Evolutionary conservation across 31 red algal genomes (phyloP).

Genomic region (Bonnemaisonia californica): DNA sequence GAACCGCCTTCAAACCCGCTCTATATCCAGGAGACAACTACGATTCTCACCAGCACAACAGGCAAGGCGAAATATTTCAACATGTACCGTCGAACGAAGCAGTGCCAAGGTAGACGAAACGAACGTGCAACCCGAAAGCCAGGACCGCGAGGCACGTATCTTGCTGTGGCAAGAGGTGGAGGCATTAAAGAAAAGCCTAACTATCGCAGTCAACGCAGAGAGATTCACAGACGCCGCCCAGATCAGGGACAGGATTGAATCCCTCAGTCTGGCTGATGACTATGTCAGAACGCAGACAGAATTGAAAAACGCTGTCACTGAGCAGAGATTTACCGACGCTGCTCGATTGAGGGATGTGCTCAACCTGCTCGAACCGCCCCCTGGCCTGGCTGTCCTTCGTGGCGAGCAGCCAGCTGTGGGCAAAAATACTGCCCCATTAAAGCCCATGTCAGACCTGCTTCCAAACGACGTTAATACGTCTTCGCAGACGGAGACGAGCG

Average conservation of each 20-base stretch:
- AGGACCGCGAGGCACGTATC: slow-evolving; percentile 23
- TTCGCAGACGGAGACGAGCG: slow-evolving; percentile 43
- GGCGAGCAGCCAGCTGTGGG: background rate
- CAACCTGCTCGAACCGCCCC: slow-evolving; percentile 54
- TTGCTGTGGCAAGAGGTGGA: slow-evolving; percentile 42
- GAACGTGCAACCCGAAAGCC: too few relatives aligned
- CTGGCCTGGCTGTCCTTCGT: slow-evolving; percentile 12
- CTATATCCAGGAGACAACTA: too few relatives aligned
- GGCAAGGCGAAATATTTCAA: too few relatives aligned
- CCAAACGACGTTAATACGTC: slow-evolving; percentile 27
- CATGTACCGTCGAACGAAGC: too few relatives aligned
- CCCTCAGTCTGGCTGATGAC: slow-evolving; percentile 44
- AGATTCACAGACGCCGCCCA: slow-evolving; percentile 63
- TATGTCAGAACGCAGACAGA: slow-evolving; percentile 51
- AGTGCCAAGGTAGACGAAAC: background rate
- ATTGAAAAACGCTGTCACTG: slow-evolving; percentile 40
- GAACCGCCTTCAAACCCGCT: too few relatives aligned
- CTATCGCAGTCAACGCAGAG: slow-evolving; percentile 48
- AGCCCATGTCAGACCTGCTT: slow-evolving; percentile 13
- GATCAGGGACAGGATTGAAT: slow-evolving; percentile 39
- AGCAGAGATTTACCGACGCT: slow-evolving; percentile 65
- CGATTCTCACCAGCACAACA: too few relatives aligned
- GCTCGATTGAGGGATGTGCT: slow-evolving; percentile 59
- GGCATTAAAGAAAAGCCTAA: slow-evolving; percentile 29
- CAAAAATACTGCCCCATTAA: background rate